phyloP scores from a whole-genome alignment of 148 eudicot species.

The Camellia granthamiana region DNA sequence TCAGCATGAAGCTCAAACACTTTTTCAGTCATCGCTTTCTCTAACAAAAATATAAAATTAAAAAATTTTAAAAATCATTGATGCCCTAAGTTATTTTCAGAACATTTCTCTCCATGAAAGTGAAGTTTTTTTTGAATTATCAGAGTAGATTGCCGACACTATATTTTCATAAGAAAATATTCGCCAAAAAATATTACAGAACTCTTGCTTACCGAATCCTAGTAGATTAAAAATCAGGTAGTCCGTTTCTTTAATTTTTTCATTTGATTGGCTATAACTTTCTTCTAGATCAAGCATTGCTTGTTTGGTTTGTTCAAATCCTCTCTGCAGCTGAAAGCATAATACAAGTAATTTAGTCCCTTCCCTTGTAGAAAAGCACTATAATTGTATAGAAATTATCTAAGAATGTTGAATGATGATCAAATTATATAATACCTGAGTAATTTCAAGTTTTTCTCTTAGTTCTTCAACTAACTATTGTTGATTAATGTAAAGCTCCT shows the following conservation, averaged over 20 bases:
- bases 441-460: slow-evolving; percentile 25
- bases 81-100: background rate
- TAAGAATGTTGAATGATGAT: slow-evolving; percentile 2
- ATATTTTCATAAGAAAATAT: background rate
- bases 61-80: background rate
- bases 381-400: background rate
- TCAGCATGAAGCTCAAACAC: slow-evolving; percentile 31
- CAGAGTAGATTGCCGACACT: background rate
- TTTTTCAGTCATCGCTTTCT: slow-evolving; percentile 32
- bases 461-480: slow-evolving; percentile 27
- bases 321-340: slow-evolving; percentile 25
- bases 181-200: background rate
- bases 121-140: too few species aligned
- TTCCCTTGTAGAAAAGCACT: background rate
- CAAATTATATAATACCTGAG: slow-evolving; percentile 23
- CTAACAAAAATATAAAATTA: background rate
- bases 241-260: slow-evolving; percentile 30
- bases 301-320: slow-evolving; percentile 22
- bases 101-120: background rate
- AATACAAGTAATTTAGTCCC: background rate
- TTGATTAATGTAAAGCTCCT: slow-evolving; percentile 31
- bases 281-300: slow-evolving; percentile 26
- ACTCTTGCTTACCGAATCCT: slow-evolving; percentile 27
- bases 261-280: slow-evolving; percentile 23
- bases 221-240: slow-evolving; percentile 32